Conservation (phyloP, 768 basidiomycete genomes). For the Hypholoma sublateritium region DNA sequence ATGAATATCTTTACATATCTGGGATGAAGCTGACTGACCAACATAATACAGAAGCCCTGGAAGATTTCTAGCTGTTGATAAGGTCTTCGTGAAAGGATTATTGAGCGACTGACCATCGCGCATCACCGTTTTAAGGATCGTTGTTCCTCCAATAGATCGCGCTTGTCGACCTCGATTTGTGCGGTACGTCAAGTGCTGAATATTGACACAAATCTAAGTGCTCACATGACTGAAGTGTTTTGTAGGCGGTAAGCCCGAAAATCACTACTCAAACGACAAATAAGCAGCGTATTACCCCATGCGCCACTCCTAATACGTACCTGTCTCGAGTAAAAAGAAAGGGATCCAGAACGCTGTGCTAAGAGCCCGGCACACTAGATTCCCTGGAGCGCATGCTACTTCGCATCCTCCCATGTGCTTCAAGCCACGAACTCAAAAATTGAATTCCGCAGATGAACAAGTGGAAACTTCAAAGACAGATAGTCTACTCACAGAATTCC, state of each 20-base stretch:
- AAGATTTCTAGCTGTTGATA: background rate
- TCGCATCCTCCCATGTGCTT: background rate
- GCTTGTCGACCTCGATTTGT: background rate
- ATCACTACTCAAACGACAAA: background rate
- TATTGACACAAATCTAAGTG: background rate
- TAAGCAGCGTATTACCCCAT: background rate
- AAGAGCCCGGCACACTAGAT: background rate
- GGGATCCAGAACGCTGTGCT: slow-evolving; percentile 9
- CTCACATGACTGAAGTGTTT: slow-evolving; percentile 7
- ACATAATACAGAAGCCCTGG: slow-evolving; percentile 13
- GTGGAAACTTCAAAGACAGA: too few relatives aligned
- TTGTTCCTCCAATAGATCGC: slow-evolving; percentile 4
- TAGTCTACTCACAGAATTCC: background rate
- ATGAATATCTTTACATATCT: background rate
- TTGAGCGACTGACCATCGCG: slow-evolving; percentile 9
- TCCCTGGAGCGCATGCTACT: background rate
- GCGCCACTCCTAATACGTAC: background rate
- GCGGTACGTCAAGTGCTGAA: background rate
- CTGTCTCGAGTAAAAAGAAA: slow-evolving; percentile 9
- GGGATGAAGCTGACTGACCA: slow-evolving; percentile 4
- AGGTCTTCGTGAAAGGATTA: too few relatives aligned
- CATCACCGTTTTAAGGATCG: slow-evolving; percentile 4
- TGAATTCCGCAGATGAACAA: too few relatives aligned
- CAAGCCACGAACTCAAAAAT: too few relatives aligned
- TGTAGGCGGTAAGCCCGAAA: slow-evolving; percentile 8